Percentiles rank a stretch among this genome's conserved stretches.
These are phyloP conservation scores for Proliferodiscus dingleyae DNA, from an alignment of 2,329 filamentous ascomycete species.

Conservation along the genomic window DNA sequence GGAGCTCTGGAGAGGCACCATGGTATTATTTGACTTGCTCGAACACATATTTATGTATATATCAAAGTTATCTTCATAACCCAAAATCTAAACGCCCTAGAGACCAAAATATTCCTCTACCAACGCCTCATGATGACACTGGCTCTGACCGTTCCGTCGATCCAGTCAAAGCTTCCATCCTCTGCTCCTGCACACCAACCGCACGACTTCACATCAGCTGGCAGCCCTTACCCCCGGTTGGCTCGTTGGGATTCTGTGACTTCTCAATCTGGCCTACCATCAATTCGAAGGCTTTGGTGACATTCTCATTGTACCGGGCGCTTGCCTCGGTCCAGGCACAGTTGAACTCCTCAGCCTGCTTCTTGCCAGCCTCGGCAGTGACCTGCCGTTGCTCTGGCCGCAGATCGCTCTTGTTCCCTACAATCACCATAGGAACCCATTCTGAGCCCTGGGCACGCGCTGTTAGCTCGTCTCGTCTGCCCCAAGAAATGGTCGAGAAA, in stretches of 20 bases:
- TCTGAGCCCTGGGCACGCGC: slow-evolving; percentile 70
- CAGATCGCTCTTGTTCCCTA: slow-evolving; percentile 96
- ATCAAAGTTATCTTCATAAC: not conserved
- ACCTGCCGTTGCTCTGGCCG: slow-evolving; percentile 92
- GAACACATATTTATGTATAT: too few relatives aligned
- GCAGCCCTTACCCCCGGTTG: slow-evolving; percentile 77
- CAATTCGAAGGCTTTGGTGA: slow-evolving; percentile 85
- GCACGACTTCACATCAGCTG: slow-evolving; percentile 64
- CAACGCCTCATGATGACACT: slow-evolving; percentile 3
- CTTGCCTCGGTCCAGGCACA: slow-evolving; percentile 95
- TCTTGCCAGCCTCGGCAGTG: slow-evolving; percentile 76
- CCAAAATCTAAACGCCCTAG: slow-evolving; percentile 5
- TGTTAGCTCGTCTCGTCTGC: not conserved
- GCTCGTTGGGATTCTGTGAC: slow-evolving; percentile 82
- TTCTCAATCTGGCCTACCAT: slow-evolving; percentile 95
- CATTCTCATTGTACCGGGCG: slow-evolving; percentile 91
- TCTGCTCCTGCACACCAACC: slow-evolving; percentile 1
- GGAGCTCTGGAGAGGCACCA: too few relatives aligned
- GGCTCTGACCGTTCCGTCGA: not conserved
- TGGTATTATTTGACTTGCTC: not conserved
- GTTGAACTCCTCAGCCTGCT: slow-evolving; percentile 77
- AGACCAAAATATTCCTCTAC: slow-evolving; percentile 5
- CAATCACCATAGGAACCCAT: slow-evolving; percentile 86
- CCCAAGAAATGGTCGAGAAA: slow-evolving; percentile 12
- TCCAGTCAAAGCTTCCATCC: not conserved